Conservation (phyloP, 179 eudicot species). For the Pouteria campechiana region DNA sequence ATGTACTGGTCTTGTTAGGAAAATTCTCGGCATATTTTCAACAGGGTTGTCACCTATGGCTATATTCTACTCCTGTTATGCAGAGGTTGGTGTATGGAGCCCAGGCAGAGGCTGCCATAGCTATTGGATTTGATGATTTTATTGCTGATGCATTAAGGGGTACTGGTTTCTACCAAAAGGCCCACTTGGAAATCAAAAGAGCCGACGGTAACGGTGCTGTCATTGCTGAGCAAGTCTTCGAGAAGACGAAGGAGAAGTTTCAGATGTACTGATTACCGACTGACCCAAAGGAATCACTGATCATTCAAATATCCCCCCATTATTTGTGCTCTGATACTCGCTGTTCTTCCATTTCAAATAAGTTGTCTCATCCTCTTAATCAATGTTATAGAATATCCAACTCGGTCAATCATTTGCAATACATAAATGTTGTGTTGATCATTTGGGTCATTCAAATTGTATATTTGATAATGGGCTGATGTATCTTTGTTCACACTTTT, state of each 20-base stretch:
- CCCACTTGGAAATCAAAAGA: conserved; percentile 72
- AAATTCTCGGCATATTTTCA: background rate
- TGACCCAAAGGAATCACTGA: no score
- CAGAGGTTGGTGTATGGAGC: conserved; percentile 98
- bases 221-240: conserved; percentile 86
- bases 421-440: no score
- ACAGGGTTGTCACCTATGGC: background rate
- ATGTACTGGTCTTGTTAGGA: background rate
- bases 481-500: no score
- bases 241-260: conserved; percentile 84
- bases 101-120: conserved; percentile 94
- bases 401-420: no score
- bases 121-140: conserved; percentile 88
- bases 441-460: no score
- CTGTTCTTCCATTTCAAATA: no score
- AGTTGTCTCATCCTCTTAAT: no score
- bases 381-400: no score
- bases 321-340: no score
- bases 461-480: no score
- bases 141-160: conserved; percentile 94
- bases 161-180: conserved; percentile 83
- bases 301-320: no score
- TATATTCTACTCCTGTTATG: background rate
- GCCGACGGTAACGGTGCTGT: conserved; percentile 74
- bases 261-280: conserved; percentile 39